Evolutionary conservation across 768 basidiomycete genomes (phyloP).

Genomic region (Xerocomellus dryophilus): DNA sequence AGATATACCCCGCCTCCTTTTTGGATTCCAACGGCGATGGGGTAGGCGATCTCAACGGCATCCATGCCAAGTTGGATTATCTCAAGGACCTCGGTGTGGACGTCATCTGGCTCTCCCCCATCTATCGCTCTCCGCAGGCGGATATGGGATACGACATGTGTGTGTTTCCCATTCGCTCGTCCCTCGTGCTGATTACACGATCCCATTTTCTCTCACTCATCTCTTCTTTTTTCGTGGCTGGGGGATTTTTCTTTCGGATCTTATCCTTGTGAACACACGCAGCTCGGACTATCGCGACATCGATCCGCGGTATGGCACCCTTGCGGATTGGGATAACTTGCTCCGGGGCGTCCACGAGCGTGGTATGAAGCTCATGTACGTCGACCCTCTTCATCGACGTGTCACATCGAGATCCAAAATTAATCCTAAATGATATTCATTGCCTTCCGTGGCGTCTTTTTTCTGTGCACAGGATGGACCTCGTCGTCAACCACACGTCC

Average conservation of each 20-base stretch:
- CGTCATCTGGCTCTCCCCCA: conserved; percentile 58
- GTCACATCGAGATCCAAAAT: conserved; percentile 17
- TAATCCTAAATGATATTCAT: not conserved
- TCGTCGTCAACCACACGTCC: conserved; percentile 74
- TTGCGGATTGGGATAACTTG: conserved; percentile 57
- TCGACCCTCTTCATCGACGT: conserved; percentile 4
- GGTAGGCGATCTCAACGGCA: conserved; percentile 66
- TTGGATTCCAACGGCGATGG: conserved; percentile 72
- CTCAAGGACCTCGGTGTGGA: conserved; percentile 65
- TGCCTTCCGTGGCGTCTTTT: conserved; percentile 3
- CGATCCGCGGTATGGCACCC: conserved; percentile 61
- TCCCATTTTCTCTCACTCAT: not conserved
- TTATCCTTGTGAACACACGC: conserved; percentile 10
- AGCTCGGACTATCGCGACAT: conserved; percentile 66
- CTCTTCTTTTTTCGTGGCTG: not conserved
- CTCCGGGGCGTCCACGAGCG: conserved; percentile 53
- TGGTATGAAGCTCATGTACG: conserved; percentile 70
- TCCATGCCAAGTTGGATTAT: conserved; percentile 63
- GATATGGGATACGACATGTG: conserved; percentile 79
- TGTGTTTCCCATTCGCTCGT: conserved; percentile 6
- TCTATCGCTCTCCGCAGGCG: conserved; percentile 63
- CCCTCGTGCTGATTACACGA: not conserved
- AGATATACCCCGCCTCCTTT: conserved; percentile 72
- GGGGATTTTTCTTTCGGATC: conserved; percentile 1
- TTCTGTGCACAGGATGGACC: conserved; percentile 55